Conservation (phyloP, 1,139 yeast genomes). For the Ogataea hybrid region DNA sequence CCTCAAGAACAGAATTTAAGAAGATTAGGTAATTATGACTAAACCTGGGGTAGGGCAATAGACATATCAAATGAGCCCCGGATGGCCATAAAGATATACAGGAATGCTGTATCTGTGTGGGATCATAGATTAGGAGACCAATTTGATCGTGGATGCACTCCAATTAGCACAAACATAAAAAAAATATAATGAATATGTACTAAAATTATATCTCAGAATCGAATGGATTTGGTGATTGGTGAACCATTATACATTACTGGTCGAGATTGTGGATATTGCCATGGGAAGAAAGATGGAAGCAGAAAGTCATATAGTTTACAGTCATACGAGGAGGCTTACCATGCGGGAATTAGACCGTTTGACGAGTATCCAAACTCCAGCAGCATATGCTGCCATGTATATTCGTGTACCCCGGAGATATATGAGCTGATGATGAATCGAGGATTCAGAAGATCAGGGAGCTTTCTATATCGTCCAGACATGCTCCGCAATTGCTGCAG, state of each 20-base stretch:
- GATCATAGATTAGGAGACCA: too few species aligned
- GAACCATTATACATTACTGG: slow-evolving; percentile 37
- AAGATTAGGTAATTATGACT: background rate
- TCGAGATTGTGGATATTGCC: slow-evolving; percentile 63
- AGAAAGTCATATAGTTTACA: slow-evolving; percentile 40
- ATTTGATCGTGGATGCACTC: too few species aligned
- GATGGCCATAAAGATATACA: too few species aligned
- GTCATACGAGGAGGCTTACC: slow-evolving; percentile 20
- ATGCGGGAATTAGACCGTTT: slow-evolving; percentile 6
- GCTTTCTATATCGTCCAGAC: slow-evolving; percentile 72
- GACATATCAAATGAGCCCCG: too few species aligned
- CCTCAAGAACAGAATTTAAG: background rate
- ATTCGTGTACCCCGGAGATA: slow-evolving; percentile 45
- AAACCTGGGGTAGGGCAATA: background rate
- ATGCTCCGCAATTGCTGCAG: slow-evolving; percentile 73
- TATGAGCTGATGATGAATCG: slow-evolving; percentile 66
- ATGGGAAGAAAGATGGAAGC: slow-evolving; percentile 40
- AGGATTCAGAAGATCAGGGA: slow-evolving; percentile 82
- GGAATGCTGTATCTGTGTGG: too few species aligned
- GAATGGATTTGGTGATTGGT: slow-evolving; percentile 19
- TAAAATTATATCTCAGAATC: background rate
- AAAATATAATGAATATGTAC: too few species aligned
- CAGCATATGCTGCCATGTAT: slow-evolving; percentile 50
- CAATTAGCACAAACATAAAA: too few species aligned
- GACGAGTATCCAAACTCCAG: slow-evolving; percentile 30